Evolutionary conservation across 495 filamentous ascomycete species (phyloP), one percentile per base, ranked within the genome.

Genomic region (Penicillium maclennaniae): DNA sequence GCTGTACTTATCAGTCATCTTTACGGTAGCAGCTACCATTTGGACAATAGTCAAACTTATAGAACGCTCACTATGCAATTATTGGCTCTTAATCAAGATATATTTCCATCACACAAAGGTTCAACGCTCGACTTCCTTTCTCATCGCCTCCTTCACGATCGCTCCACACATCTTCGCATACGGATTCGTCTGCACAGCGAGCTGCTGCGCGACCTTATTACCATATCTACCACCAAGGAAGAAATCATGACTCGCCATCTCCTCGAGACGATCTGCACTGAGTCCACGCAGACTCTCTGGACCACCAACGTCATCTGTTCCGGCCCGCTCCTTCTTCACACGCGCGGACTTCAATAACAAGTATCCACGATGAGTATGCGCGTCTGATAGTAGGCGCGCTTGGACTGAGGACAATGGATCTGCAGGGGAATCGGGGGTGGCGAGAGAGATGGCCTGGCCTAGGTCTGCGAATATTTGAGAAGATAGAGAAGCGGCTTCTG

Each of bases 91-190:
- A 23, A 23, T 23, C 23, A 23, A 23, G 23, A 23, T 23, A 23
- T 23, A 23, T 23, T 37, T 4, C 9, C 34, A 37, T 2, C 3
- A 37, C 34, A 37, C n/a, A n/a, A 37, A 34, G 14, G 14, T 34
- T 47, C 45, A 63, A 28, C 58, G 66, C 56, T 60, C 66, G 47
- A 73, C 63, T 70, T 96, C 91, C 73, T 85, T 88, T 73, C 78
- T 84, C 80, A 95, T 82, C 38, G 88, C 89, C 73, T 92, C 87
- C 68, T 83, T 84, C 10, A 96, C 89, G 74, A 96, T 93, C 26
- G 82, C 81, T 14, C 89, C 91, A 71, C 91, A 96, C 63, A 95
- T 77, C 76, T 91, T 95, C 23, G 89, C 89, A 58, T 88, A 88
- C 28, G 91, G 91, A 76, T 95, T 96, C 39, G 84, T 88, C 69